phyloP scores from a whole-genome alignment of 2,329 filamentous ascomycete species.

The Colletotrichum euphorbiae region DNA sequence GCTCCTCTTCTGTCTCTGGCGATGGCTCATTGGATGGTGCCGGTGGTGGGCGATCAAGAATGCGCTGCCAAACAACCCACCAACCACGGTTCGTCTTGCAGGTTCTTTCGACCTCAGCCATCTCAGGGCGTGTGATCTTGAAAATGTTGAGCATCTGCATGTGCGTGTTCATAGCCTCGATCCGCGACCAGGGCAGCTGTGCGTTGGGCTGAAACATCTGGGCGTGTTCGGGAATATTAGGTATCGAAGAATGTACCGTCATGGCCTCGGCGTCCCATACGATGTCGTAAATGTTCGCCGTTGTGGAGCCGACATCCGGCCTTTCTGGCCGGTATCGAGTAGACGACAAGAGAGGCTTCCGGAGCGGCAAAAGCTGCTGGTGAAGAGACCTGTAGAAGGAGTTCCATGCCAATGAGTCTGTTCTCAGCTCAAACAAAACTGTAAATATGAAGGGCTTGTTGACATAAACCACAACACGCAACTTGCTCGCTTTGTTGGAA shows the following conservation, averaged over 20 bases:
- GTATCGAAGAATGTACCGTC: constrained; percentile 72
- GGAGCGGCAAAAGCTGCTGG: constrained; percentile 69
- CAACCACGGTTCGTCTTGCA: constrained; percentile 75
- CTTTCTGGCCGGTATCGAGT: constrained; percentile 68
- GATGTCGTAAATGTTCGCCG: constrained; percentile 68
- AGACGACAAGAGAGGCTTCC: constrained; percentile 66
- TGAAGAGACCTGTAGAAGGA: constrained; percentile 70
- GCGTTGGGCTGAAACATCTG: constrained; percentile 27
- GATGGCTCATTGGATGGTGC: neutral
- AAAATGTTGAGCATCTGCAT: constrained; percentile 71
- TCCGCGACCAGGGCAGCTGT: constrained; percentile 63
- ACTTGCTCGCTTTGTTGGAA: constrained; percentile 64
- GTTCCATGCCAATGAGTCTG: constrained; percentile 68
- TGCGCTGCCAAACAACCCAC: constrained; percentile 76
- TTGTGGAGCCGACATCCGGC: constrained; percentile 51
- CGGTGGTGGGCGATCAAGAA: constrained; percentile 54
- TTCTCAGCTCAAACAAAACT: constrained; percentile 75
- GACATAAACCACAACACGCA: constrained; percentile 79
- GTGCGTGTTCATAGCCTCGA: constrained; percentile 74
- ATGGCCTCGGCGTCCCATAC: constrained; percentile 69
- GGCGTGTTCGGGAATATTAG: constrained; percentile 69
- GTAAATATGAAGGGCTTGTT: constrained; percentile 82
- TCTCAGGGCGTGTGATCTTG: constrained; percentile 56
- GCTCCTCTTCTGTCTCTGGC: constrained; percentile 3
- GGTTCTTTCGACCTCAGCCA: constrained; percentile 67